Evolutionary conservation across 2,329 filamentous ascomycete genomes (phyloP).

Genomic region (Graphiopsis chlorocephala): DNA sequence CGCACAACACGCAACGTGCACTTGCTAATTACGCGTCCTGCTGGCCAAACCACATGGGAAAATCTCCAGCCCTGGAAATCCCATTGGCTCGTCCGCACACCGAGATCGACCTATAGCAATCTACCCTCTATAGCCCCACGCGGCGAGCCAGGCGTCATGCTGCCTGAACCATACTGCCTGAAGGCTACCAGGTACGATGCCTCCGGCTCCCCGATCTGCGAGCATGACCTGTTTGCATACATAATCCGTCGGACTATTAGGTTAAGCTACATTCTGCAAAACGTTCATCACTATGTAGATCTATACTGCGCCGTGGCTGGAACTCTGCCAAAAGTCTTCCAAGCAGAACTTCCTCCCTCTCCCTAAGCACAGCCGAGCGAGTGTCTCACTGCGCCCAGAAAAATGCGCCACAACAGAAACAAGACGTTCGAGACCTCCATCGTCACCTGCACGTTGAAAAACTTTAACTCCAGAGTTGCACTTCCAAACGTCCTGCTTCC

Average conservation of each 20-base stretch:
- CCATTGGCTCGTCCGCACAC: background rate
- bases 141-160: background rate
- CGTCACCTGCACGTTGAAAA: background rate
- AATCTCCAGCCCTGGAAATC: background rate
- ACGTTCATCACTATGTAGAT: too few species aligned
- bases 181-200: background rate
- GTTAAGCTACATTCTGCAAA: too few species aligned
- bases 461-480: background rate
- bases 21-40: background rate
- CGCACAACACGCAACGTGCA: background rate
- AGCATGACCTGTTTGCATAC: background rate
- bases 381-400: background rate
- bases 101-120: constrained; percentile 7
- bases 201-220: too few species aligned
- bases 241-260: background rate
- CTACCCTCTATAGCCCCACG: constrained; percentile 1
- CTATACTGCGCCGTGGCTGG: too few species aligned
- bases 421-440: background rate
- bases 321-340: too few species aligned
- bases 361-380: too few species aligned
- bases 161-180: background rate
- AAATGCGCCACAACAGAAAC: background rate
- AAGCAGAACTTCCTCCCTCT: background rate
- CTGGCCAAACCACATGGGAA: background rate
- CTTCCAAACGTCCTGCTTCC: background rate